Conservation (phyloP, 352 stramenopile genomes). For the Phytophthora citrophthora region DNA sequence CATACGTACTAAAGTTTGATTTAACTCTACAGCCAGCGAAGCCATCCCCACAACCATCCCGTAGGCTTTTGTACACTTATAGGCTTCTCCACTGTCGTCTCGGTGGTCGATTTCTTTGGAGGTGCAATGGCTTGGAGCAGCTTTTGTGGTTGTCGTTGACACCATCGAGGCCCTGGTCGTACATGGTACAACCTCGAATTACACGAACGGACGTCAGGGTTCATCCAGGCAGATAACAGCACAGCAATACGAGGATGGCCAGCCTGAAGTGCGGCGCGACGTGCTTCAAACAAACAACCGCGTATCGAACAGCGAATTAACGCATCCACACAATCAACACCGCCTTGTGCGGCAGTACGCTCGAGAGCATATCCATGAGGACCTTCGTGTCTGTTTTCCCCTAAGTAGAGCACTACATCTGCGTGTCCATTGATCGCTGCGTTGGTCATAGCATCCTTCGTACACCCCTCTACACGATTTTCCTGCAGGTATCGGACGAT, state of each 20-base stretch:
- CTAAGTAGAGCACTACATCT: constrained; percentile 39
- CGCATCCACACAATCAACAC: constrained; percentile 34
- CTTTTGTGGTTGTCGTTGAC: constrained; percentile 28
- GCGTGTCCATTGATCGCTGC: constrained; percentile 37
- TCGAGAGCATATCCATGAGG: constrained; percentile 37
- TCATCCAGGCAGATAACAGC: constrained; percentile 36
- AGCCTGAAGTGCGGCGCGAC: constrained; percentile 33
- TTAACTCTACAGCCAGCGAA: constrained; percentile 26
- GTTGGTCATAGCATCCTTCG: constrained; percentile 42
- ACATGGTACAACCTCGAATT: constrained; percentile 28
- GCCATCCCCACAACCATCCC: constrained; percentile 32
- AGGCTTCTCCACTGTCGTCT: constrained; percentile 7
- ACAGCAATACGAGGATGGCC: constrained; percentile 30
- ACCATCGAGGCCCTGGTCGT: constrained; percentile 25
- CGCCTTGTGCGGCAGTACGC: constrained; percentile 28
- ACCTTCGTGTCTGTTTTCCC: constrained; percentile 41
- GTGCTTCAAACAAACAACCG: constrained; percentile 46
- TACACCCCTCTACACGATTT: constrained; percentile 43
- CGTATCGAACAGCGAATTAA: constrained; percentile 39
- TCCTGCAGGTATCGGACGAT: constrained; percentile 44
- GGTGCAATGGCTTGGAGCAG: neutral
- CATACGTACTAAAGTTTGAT: neutral
- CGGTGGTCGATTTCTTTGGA: neutral
- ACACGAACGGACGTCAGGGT: constrained; percentile 35
- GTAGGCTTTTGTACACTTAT: constrained; percentile 13